Conservation (phyloP, 1,284 basidiomycete genomes). For the Puccinia coronata region DNA sequence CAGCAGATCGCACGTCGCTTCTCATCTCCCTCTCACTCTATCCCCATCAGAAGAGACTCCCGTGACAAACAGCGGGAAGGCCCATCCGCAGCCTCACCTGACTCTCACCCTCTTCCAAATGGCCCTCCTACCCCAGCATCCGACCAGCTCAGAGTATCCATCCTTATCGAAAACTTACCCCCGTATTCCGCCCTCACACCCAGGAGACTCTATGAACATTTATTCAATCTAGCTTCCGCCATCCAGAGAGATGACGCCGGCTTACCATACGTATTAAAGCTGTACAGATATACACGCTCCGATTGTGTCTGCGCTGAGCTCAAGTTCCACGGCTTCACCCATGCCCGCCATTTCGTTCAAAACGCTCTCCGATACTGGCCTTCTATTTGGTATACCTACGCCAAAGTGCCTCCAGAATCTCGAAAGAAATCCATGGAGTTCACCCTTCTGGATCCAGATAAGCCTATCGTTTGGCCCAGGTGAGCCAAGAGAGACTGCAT, state of each 20-base stretch:
- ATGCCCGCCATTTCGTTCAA: conserved; percentile 27
- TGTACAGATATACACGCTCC: conserved; percentile 35
- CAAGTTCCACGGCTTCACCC: conserved; percentile 2
- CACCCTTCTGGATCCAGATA: conserved; percentile 28
- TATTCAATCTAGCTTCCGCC: background rate
- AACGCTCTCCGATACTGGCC: background rate
- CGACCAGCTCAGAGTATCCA: background rate
- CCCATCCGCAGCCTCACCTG: background rate
- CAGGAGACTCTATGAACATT: conserved; percentile 29
- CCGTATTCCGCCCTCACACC: conserved; percentile 17
- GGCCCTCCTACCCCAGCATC: background rate
- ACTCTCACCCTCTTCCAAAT: too few relatives aligned
- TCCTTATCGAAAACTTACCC: conserved; percentile 35
- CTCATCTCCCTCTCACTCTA: background rate
- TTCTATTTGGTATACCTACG: conserved; percentile 20
- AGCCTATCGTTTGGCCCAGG: conserved; percentile 27
- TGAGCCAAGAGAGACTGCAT: too few relatives aligned
- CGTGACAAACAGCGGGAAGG: background rate
- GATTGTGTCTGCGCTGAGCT: conserved; percentile 37
- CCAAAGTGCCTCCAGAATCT: background rate
- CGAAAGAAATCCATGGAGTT: conserved; percentile 33
- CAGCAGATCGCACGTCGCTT: background rate
- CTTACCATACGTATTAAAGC: conserved; percentile 29
- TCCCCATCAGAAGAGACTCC: background rate
- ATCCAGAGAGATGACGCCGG: background rate